Base-by-base conservation (phyloP, 305 asterid genomes). In the Petunia hybrid region DNA sequence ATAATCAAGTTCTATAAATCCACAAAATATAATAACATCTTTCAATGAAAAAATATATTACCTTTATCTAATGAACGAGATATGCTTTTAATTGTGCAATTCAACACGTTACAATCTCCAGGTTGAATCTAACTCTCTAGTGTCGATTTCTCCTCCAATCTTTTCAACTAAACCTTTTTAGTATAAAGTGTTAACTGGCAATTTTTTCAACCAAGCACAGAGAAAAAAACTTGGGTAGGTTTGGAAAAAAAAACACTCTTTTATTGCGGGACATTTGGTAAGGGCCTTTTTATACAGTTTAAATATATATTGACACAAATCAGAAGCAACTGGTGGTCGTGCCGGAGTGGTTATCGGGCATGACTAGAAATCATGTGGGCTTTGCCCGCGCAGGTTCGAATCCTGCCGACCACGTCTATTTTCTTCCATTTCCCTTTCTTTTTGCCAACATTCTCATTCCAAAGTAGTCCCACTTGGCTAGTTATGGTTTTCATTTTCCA, bases 311-410 rank as follows among this genome's bases (percentile, higher is more conserved):
- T n/a, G n/a, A n/a, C n/a, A n/a, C n/a, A 22, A 22, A 22, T 22
- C 0, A 22, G 22, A 22, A 22, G 22, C 22, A 22, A 22, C 22
- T 0, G 31, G 98, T 92, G 98, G 99, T 88, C 97, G 99, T 97
- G 99, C 97, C 99, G 99, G 99, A 95, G 99, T 97, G 99, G 99
- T 94, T 94, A 94, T 97, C 95, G 97, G 97, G 97, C 97, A 94
- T 93, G 99, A 97, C 98, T 94, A 91, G 97, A 94, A 93, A 93
- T 96, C 97, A 92, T 93, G 96, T 92, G 98, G 98, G 97, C 98
- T 90, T 10, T 9, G 1, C 94, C 91, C 96, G 95, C 91, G 94
- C 95, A 90, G 91, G 96, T 92, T 92, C 92, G 97, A 91, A 90
- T 91, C 93, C 95, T 90, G 95, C 93, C 96, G 94, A 85, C 87